Evolutionary conservation across 305 asterid genomes (phyloP), one percentile per base, ranked within the genome.

Genomic region (Fraxinus baroniana): DNA sequence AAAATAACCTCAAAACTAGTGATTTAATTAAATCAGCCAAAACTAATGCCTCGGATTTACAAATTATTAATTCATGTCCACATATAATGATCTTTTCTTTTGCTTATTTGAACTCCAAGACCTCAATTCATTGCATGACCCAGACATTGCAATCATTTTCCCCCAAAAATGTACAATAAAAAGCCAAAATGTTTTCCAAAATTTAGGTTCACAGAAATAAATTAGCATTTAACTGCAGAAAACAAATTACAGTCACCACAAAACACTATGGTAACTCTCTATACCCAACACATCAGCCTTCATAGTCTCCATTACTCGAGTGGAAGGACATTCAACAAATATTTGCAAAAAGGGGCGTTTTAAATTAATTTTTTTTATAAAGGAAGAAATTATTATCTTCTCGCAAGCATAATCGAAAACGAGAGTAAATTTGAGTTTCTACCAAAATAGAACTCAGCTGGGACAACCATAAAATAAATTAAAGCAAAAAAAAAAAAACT

Each of bases 371-470:
- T 39, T 22, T 20, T 57, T 22, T 37, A 24, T 9, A 5, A 32
- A 46, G 12, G 78, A 4, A 36, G n/a, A 64, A 64, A 64, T 64
- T 9, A 64, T 7, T 64, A 64, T 12, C 17, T 32, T 22, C 24
- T 55, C 66, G 66, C 26, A 64, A 64, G 73, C 73, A 64, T 24
- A 1, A 35, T 1, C 35, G n/a, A 64, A n/a, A 64, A 64, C 15
- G 73, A 64, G 33, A 17, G 17, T 64, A 64, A 3, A 64, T 22
- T 24, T 24, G n/a, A 32, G 60, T 62, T 36, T 64, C 49, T 18
- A 44, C 80, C 75, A n/a, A 20, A 30, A 66, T 18, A 70, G 78
- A 85, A 87, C 83, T 83, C 24, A 86, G 88, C 84, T 82, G 44
- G 4, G 32, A 4, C 12, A 57, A 10, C 17, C 13, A 77, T 7